Percentiles rank a stretch among this genome's conserved stretches.
phyloP scores from a whole-genome alignment of 768 basidiomycete genomes.

The Boletellus ananas region DNA sequence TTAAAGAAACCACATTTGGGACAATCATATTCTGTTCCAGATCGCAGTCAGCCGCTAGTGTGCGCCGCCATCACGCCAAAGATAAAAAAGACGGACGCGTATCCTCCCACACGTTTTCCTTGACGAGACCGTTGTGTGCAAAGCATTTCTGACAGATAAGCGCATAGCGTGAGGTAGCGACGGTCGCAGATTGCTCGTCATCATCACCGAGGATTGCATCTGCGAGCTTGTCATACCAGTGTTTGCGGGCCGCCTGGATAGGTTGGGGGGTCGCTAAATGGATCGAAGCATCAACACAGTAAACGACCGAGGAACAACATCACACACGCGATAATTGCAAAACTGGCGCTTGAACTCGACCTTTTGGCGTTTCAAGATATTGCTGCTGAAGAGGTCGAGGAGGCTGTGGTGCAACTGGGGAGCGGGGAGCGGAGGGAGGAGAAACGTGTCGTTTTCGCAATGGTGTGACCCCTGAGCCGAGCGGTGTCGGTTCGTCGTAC shows the following conservation, averaged over 20 bases:
- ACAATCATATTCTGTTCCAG: slow-evolving; percentile 70
- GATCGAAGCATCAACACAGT: slow-evolving; percentile 8
- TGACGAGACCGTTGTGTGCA: slow-evolving; percentile 83
- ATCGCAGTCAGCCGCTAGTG: background rate
- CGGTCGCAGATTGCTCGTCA: slow-evolving; percentile 40
- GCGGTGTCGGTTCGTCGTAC: slow-evolving; percentile 64
- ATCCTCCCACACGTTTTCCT: slow-evolving; percentile 76
- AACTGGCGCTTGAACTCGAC: slow-evolving; percentile 21
- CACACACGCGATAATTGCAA: slow-evolving; percentile 41
- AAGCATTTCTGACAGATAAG: slow-evolving; percentile 88
- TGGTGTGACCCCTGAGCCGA: slow-evolving; percentile 32
- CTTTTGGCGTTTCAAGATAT: slow-evolving; percentile 20
- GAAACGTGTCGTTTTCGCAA: slow-evolving; percentile 40
- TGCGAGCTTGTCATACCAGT: slow-evolving; percentile 85
- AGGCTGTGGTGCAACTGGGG: slow-evolving; percentile 32
- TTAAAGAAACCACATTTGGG: slow-evolving; percentile 88
- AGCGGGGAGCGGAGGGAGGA: slow-evolving; percentile 27
- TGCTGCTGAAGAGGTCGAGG: slow-evolving; percentile 10
- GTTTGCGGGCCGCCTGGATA: slow-evolving; percentile 56
- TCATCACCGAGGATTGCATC: slow-evolving; percentile 85
- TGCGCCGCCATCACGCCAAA: background rate
- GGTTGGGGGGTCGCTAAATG: slow-evolving; percentile 35
- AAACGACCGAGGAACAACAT: background rate
- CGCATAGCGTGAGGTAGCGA: slow-evolving; percentile 58
- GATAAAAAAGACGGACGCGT: slow-evolving; percentile 55